Evolutionary conservation across 176 grass and related monocot genomes (phyloP).

Genomic region (Urochloa ruziziensis): DNA sequence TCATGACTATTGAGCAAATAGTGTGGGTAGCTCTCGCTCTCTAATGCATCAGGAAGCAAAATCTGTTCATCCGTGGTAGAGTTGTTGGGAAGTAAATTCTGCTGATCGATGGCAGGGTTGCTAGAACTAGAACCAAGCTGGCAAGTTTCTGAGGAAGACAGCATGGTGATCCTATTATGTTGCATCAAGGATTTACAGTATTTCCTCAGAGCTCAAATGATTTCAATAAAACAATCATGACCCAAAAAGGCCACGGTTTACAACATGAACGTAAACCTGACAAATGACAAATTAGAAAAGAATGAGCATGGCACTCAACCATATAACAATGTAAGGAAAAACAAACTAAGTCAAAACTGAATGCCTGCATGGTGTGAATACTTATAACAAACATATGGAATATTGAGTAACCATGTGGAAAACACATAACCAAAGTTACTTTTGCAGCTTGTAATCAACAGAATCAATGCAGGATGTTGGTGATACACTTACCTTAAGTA

Average conservation of each 20-base stretch:
- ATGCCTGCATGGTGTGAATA: neutral
- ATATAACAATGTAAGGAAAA: neutral
- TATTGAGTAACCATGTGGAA: neutral
- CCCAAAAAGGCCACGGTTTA: neutral
- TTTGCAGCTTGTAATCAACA: neutral
- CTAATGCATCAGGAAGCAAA: constrained; percentile 35
- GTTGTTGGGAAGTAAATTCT: constrained; percentile 46
- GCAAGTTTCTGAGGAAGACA: constrained; percentile 54
- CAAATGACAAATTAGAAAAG: constrained; percentile 2
- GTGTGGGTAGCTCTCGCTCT: constrained; percentile 39
- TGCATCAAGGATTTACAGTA: constrained; percentile 41
- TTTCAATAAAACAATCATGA: constrained; percentile 26
- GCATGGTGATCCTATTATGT: constrained; percentile 46
- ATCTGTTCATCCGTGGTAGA: constrained; percentile 40
- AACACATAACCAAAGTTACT: neutral
- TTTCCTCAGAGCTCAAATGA: constrained; percentile 15
- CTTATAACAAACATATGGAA: neutral
- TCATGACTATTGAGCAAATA: constrained; percentile 43
- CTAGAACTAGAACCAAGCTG: constrained; percentile 63
- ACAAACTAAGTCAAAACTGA: neutral
- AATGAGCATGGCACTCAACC: neutral
- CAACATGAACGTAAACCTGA: constrained; percentile 27
- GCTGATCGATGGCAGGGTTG: constrained; percentile 43
- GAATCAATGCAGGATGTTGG: neutral
- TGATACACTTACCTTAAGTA: constrained; percentile 21